Evolutionary conservation across 1,284 basidiomycete genomes (phyloP).

Genomic region (Trichosporon coremiiforme): DNA sequence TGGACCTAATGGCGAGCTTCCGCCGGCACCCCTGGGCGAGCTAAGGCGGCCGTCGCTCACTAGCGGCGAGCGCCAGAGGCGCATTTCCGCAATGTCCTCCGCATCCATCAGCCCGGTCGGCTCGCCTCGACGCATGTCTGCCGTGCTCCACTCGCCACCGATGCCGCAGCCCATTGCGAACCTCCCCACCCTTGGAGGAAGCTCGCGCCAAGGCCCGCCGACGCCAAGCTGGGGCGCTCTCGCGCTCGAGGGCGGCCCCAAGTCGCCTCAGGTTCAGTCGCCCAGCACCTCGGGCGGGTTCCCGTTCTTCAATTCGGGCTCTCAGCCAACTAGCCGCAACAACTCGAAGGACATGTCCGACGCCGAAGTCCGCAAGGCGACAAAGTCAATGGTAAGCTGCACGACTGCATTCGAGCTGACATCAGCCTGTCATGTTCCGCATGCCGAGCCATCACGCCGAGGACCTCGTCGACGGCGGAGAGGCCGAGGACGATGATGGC

Average conservation of each 20-base stretch:
- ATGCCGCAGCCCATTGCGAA: conserved; percentile 56
- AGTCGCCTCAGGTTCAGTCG: conserved; percentile 30
- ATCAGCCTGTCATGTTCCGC: conserved; percentile 51
- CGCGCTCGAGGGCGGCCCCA: conserved; percentile 44
- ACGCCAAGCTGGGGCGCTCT: conserved; percentile 48
- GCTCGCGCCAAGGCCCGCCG: not conserved
- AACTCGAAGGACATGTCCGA: conserved; percentile 39
- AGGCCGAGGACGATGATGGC: conserved; percentile 32
- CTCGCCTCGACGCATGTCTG: conserved; percentile 25
- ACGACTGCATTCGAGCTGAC: not conserved
- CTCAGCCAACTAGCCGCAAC: conserved; percentile 23
- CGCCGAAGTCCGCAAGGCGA: conserved; percentile 49
- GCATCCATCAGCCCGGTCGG: conserved; percentile 4
- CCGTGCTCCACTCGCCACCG: conserved; percentile 50
- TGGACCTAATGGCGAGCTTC: not conserved
- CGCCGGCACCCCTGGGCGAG: not conserved
- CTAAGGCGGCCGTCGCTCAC: conserved; percentile 5
- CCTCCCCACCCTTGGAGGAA: conserved; percentile 43
- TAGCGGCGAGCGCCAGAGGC: conserved; percentile 18
- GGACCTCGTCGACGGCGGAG: conserved; percentile 44
- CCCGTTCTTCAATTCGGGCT: conserved; percentile 35
- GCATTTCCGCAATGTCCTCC: conserved; percentile 20
- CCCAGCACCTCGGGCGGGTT: conserved; percentile 32
- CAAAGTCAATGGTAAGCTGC: conserved; percentile 51
- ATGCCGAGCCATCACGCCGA: conserved; percentile 22